Evolutionary conservation across 2,329 filamentous ascomycete species (phyloP), one percentile per base, ranked within the genome.

Genomic region (Colletotrichum eleusines): DNA sequence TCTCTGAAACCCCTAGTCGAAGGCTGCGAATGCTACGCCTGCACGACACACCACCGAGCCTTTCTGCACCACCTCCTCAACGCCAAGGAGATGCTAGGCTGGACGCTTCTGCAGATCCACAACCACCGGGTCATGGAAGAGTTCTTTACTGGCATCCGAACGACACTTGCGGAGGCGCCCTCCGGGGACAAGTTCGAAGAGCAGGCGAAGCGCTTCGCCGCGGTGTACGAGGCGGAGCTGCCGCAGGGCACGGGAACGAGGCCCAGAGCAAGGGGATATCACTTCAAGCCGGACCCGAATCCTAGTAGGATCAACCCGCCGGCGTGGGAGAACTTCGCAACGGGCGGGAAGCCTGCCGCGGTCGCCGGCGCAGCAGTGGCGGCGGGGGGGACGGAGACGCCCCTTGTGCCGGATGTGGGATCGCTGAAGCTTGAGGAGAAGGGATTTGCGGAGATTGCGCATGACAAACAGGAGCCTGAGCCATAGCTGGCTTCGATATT

Each of bases 71-170:
- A 99, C 80, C 86, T 98, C 1, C 88, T 99, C 7, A 87, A 89
- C 57, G 94, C 96, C 0, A 97, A 95, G 77, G 96, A 99, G 81
- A 98, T 99, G 96, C 89, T 98, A 5, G 95, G 92, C 31, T 99
- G 96, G 96, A 93, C 92, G 0, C 86, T 99, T 9, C 85, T 99
- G 9, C 95, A 98, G 79, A 87, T 97, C 4, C 96, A 99, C 82
- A 99, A 99, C 79, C 91, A 97, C 78, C 86, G 90, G 72, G 82
- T 92, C 9, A 81, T 97, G 63, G 86, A 88, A 55, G 76, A 82
- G 0, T 97, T 98, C 83, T 97, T 98, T 79, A 80, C 83, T 0
- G 87, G 85, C 0, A 84, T 97, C 8, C 89, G 95, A 26, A 78
- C 81, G 1, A 90, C 89, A 66, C 91, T 98, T 20, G 85, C 82